Evolutionary conservation across 108 stramenopile genomes (phyloP), one percentile per base, ranked within the genome.

Genomic region (Asterionellopsis glacialis): DNA sequence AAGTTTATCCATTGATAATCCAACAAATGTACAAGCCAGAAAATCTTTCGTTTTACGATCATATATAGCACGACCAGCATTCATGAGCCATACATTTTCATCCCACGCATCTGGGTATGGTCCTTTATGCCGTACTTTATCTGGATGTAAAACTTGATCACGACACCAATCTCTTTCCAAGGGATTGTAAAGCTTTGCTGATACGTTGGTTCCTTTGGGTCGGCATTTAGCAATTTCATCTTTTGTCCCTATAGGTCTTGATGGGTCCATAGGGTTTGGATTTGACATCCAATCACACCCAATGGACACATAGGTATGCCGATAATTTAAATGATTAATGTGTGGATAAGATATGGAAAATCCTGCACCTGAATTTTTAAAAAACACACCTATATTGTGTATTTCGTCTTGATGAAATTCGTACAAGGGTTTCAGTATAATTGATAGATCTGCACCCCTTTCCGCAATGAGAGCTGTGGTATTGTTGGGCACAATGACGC

Each of bases 211-310:
- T 27, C 82, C 82, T 33, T 63, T 44, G 11, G 76, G 69, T 55
- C 63, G 69, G 57, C 82, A 84, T 18, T 66, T 33, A 21, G 53
- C 50, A 48, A 77, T 82, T 57, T 73, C 75, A 45, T 80, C 76
- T 0, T 61, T 55, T 28, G 63, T 60, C 22, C 58, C 78, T 54
- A 56, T 59, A 1, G 75, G 82, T 14, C 48, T 72, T 15, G 42
- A 57, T 0, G 63, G 63, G 45, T 84, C 77, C 0, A 45, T 63
- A 7, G 41, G 40, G 13, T 54, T 42, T 33, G 33, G 33, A 33
- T 33, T 33, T 2, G 33, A 33, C 76, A 84, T 77, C 82, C 82
- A 84, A 18, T 80, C 82, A 41, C 82, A 84, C 11, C 82, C 82
- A 10, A 63, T 41, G 47, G 72, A 77, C n/a, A 55, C 51, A 75